A percentile compares a stretch with the other conserved stretches of the same genome.
Evolutionary conservation across 2,329 filamentous ascomycete species (phyloP).

Genomic region (Alternaria triticimaculans): DNA sequence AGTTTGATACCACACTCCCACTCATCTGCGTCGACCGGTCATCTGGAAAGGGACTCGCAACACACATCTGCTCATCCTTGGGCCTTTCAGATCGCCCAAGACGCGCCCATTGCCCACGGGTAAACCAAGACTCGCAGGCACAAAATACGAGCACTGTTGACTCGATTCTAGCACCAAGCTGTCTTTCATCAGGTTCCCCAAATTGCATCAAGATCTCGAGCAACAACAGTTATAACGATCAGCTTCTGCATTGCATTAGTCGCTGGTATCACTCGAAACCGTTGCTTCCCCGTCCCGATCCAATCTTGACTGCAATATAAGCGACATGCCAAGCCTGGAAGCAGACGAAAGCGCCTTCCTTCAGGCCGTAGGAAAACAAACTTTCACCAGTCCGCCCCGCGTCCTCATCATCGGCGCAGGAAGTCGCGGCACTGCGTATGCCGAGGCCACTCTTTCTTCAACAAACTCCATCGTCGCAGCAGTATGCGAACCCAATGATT

Average conservation of each 20-base stretch:
- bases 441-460: slow-evolving; percentile 22
- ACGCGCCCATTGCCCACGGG: background rate
- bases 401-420: slow-evolving; percentile 51
- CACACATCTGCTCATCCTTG: background rate
- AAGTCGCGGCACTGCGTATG: slow-evolving; percentile 48
- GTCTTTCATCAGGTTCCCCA: background rate
- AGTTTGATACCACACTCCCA: slow-evolving; percentile 15
- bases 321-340: background rate
- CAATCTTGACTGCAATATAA: background rate
- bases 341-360: slow-evolving; percentile 17
- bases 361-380: slow-evolving; percentile 22
- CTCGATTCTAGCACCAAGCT: background rate
- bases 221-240: too few relatives aligned
- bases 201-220: background rate
- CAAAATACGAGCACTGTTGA: background rate
- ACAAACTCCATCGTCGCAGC: slow-evolving; percentile 70
- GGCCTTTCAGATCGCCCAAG: background rate
- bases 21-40: background rate
- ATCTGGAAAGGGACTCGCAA: background rate
- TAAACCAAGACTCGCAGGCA: background rate
- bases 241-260: rapidly evolving
- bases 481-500: slow-evolving; percentile 80
- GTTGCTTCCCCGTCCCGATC: background rate
- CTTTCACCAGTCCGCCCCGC: slow-evolving; percentile 34
- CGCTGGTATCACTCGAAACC: background rate